phyloP scores from a whole-genome alignment of 805 yeast species.

The Saccharomycopsis fibuligera region DNA sequence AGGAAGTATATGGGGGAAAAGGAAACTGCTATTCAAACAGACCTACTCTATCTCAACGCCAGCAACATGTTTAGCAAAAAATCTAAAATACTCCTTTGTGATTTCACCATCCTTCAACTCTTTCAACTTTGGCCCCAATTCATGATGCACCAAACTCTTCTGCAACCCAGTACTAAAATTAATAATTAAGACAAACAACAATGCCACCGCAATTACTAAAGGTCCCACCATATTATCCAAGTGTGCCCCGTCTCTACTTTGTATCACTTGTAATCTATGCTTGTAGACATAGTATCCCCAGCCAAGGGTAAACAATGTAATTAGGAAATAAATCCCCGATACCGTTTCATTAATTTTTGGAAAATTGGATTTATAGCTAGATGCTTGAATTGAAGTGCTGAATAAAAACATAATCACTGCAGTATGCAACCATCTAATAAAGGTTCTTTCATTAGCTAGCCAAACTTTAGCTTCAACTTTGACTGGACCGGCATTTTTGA shows the following conservation, averaged over 20 bases:
- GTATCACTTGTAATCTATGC: conserved; percentile 64
- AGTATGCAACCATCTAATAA: conserved; percentile 90
- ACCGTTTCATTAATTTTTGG: conserved; percentile 56
- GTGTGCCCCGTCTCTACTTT: conserved; percentile 77
- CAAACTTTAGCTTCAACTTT: conserved; percentile 97
- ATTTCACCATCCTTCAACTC: conserved; percentile 11
- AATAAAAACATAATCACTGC: conserved; percentile 77
- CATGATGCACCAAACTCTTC: conserved; percentile 22
- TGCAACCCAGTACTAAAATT: conserved; percentile 68
- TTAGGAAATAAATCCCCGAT: conserved; percentile 73
- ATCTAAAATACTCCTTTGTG: conserved; percentile 6
- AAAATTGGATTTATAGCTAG: conserved; percentile 62
- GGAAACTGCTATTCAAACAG: no score
- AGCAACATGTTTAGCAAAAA: conserved; percentile 7
- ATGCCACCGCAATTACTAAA: conserved; percentile 62
- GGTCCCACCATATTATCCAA: conserved; percentile 91
- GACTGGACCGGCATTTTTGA: conserved; percentile 86
- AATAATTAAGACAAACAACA: conserved; percentile 56
- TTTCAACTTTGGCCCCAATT: conserved; percentile 3
- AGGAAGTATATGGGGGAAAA: no score
- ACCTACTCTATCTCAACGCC: no score
- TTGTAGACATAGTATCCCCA: conserved; percentile 86
- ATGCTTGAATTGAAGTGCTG: conserved; percentile 77
- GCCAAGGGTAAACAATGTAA: conserved; percentile 74
- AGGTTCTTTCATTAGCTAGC: conserved; percentile 97